Percentiles rank a stretch among this genome's conserved stretches.
These are phyloP conservation scores for Obelidium mucronatum DNA, from an alignment of 192 early-diverging fungal species.

Conservation along the genomic window DNA sequence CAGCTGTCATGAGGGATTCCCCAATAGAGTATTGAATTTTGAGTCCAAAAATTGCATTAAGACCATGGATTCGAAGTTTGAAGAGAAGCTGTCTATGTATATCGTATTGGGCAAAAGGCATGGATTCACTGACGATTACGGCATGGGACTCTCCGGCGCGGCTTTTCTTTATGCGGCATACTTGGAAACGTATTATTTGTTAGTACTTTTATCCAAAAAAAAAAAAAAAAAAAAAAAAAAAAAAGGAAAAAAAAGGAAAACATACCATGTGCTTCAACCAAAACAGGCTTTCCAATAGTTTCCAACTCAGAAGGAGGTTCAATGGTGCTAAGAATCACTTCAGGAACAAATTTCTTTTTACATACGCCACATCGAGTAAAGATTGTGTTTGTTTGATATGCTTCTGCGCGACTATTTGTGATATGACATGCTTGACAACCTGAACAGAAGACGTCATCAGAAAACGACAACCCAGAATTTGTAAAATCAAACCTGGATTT, in stretches of 20 bases:
- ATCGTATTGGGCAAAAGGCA: constrained; percentile 86
- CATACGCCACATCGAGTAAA: constrained; percentile 73
- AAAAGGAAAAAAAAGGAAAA: too few species aligned
- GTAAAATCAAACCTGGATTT: constrained; percentile 23
- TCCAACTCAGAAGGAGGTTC: constrained; percentile 78
- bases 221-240: too few species aligned
- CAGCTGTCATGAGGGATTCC: constrained; percentile 66
- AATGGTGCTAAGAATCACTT: constrained; percentile 74
- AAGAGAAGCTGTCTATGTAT: constrained; percentile 82
- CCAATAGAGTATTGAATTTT: constrained; percentile 64
- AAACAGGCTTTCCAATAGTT: constrained; percentile 66
- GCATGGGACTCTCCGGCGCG: constrained; percentile 72
- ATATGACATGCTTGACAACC: constrained; percentile 72
- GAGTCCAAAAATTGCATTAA: constrained; percentile 80
- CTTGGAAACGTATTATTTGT: too few species aligned
- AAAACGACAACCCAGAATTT: background rate
- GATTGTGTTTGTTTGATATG: constrained; percentile 69
- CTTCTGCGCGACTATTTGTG: constrained; percentile 65
- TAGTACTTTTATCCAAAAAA: background rate
- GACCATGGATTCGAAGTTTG: constrained; percentile 77
- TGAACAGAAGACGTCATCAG: constrained; percentile 28
- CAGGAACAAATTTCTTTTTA: constrained; percentile 77
- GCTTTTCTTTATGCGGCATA: constrained; percentile 54
- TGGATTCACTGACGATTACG: constrained; percentile 72
- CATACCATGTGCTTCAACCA: constrained; percentile 78